A percentile compares a stretch with the other conserved stretches of the same genome.
Evolutionary conservation across 805 yeast species (phyloP).

Genomic region (Hanseniaspora guilliermondii): DNA sequence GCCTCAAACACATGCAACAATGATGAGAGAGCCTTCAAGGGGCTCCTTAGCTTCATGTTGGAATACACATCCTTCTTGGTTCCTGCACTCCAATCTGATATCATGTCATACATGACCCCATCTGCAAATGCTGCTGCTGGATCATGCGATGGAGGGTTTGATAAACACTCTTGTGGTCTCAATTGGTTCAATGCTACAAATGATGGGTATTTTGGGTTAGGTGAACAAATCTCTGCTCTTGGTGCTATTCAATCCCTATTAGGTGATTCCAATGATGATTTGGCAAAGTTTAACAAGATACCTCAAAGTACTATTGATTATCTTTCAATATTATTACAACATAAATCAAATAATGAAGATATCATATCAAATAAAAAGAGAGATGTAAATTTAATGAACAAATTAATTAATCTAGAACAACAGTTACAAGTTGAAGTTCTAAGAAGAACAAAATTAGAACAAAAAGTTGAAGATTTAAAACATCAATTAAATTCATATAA

Average conservation of each 20-base stretch:
- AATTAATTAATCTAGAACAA: not conserved
- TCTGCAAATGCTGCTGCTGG: constrained; percentile 59
- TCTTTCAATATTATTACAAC: not conserved
- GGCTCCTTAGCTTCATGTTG: constrained; percentile 51
- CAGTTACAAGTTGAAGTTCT: not conserved
- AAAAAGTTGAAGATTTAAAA: not conserved
- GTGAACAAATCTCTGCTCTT: constrained; percentile 66
- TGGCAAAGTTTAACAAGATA: not conserved
- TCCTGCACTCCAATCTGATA: constrained; percentile 35
- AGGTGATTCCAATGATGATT: constrained; percentile 13
- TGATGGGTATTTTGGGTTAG: constrained; percentile 60
- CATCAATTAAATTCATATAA: not conserved
- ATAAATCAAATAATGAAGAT: not conserved
- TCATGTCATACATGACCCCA: constrained; percentile 31
- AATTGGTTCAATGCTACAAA: constrained; percentile 47
- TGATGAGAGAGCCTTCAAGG: constrained; percentile 68
- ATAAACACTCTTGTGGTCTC: constrained; percentile 64
- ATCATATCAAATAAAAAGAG: not conserved
- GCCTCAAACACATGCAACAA: constrained; percentile 42
- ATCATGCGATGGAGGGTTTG: constrained; percentile 62
- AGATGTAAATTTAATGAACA: not conserved
- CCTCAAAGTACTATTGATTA: not conserved
- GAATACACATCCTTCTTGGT: constrained; percentile 45
- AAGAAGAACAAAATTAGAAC: not conserved
- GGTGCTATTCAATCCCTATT: constrained; percentile 46